Conservation (phyloP, 2,329 filamentous ascomycete species). For the Claviceps sp. region DNA sequence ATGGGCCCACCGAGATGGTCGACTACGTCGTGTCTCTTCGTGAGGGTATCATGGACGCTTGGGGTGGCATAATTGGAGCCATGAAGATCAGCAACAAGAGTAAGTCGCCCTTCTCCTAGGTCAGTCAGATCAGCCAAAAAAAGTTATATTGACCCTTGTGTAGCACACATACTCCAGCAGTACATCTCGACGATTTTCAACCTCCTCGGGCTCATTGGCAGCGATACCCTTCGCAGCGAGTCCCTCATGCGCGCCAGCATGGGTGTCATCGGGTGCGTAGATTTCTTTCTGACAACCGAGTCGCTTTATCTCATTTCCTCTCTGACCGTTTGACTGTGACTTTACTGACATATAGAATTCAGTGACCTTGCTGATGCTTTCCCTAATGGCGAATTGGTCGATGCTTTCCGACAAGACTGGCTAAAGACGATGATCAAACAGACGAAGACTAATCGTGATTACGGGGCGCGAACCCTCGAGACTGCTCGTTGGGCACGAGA, state of each 20-base stretch:
- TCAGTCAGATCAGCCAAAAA: too few relatives aligned
- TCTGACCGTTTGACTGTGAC: background rate
- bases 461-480: constrained; percentile 70
- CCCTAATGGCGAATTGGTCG: constrained; percentile 73
- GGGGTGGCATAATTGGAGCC: constrained; percentile 90
- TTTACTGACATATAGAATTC: constrained; percentile 7
- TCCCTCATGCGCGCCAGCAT: constrained; percentile 84
- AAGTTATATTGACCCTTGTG: background rate
- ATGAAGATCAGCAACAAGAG: constrained; percentile 76
- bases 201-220: constrained; percentile 66
- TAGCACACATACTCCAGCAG: constrained; percentile 57
- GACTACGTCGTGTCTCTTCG: constrained; percentile 91
- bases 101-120: constrained; percentile 26
- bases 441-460: constrained; percentile 79
- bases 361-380: constrained; percentile 92
- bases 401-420: constrained; percentile 85
- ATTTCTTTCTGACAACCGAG: background rate
- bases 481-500: constrained; percentile 96
- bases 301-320: background rate
- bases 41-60: constrained; percentile 98
- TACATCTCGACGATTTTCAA: constrained; percentile 80
- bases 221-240: constrained; percentile 81
- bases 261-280: constrained; percentile 83
- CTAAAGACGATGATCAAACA: constrained; percentile 82
- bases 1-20: constrained; percentile 86